Percentiles rank a stretch among this genome's conserved stretches.
phyloP scores from a whole-genome alignment of 768 basidiomycete genomes.

The Calocera viscosa region DNA sequence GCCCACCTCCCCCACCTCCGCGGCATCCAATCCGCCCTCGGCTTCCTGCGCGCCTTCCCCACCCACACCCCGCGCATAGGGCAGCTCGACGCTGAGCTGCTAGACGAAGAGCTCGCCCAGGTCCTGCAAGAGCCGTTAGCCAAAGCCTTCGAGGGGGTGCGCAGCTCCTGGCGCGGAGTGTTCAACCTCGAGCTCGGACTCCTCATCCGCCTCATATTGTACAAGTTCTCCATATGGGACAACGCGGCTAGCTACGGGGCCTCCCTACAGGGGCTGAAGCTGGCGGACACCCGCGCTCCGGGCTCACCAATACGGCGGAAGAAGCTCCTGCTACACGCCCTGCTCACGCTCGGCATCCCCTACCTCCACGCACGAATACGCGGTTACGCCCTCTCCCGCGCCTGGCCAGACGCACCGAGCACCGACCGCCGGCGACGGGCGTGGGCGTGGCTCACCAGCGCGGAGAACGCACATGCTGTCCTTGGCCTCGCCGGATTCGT shows the following conservation, averaged over 20 bases:
- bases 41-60: slow-evolving; percentile 23
- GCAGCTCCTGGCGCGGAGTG: slow-evolving; percentile 47
- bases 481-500: slow-evolving; percentile 64
- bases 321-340: slow-evolving; percentile 48
- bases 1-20: neutral
- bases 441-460: slow-evolving; percentile 53
- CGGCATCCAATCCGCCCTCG: slow-evolving; percentile 18
- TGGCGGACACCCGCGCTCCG: neutral
- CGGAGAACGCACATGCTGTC: slow-evolving; percentile 55
- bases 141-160: slow-evolving; percentile 42
- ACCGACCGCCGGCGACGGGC: slow-evolving; percentile 58
- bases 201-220: slow-evolving; percentile 55
- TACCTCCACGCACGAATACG: slow-evolving; percentile 69
- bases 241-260: slow-evolving; percentile 71
- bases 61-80: slow-evolving; percentile 65
- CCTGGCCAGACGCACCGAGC: slow-evolving; percentile 86
- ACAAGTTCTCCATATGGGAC: slow-evolving; percentile 76
- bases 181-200: slow-evolving; percentile 66
- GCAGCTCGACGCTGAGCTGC: slow-evolving; percentile 79
- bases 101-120: slow-evolving; percentile 77
- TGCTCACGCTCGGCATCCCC: slow-evolving; percentile 60
- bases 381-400: slow-evolving; percentile 58
- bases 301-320: neutral
- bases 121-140: slow-evolving; percentile 71
- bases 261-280: slow-evolving; percentile 54